Base-by-base conservation (phyloP, 805 yeast genomes). In the Suhomyces sp. region DNA sequence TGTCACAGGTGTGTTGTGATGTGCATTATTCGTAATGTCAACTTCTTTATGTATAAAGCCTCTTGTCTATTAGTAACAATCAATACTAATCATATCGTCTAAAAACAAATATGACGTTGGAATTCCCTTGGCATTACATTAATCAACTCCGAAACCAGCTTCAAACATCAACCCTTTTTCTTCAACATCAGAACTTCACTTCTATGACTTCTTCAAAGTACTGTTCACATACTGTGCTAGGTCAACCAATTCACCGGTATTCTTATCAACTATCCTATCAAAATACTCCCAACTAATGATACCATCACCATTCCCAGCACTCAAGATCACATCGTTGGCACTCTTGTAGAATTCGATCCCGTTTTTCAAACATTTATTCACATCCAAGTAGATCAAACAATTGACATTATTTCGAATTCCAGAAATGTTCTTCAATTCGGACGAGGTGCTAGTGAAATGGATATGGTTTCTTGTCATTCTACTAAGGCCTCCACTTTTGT, bases 391-490 rank as follows among this genome's bases (percentile, higher is more conserved):
- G 3, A 93, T 80, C 36, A 79, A 58, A 1, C 83, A 76, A 18
- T 71, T 65, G 36, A 79, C 62, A 25, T 67, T 63, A n/a, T 57
- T 47, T 33, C 97, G 67, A 66, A 88, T 76, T 0, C 98, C 98
- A 42, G 90, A 79, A 10, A 82, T 68, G 10, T 81, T 81, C 11
- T 60, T 54, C 4, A 55, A 53, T 4, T 66, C 65, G 19, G 60
- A 62, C 1, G 76, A 63, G 20, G 60, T 63, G 1, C 76, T 63
- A 0, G 98, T 86, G 54, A 91, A 70, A 60, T 93, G 98, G 12
- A 93, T 77, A 56, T 93, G 98, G 45, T 82, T 82, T 49, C 98
- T 65, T 20, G 57, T 61, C 96, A 88, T 86, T 40, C 60, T 68
- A 11, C 72, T 70, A 16, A 93, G 60, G 0, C 87, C 88, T 0